phyloP scores from a whole-genome alignment of 768 basidiomycete species.

The Pleurotus ostreatus region DNA sequence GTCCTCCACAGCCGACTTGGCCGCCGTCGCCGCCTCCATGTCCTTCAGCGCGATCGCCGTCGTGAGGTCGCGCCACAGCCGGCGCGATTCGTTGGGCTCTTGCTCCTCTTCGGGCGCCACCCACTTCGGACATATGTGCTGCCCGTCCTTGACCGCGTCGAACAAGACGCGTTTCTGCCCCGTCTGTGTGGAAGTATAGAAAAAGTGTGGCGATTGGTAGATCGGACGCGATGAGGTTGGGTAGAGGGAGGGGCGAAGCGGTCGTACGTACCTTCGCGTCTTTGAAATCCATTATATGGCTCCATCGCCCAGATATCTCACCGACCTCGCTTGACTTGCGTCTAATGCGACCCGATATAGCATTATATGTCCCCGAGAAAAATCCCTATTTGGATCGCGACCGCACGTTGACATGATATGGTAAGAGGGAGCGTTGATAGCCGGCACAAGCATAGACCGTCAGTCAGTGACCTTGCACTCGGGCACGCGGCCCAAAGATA shows the following conservation, averaged over 20 bases:
- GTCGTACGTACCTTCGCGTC: slow-evolving; percentile 47
- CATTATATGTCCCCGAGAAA: slow-evolving; percentile 96
- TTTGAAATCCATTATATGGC: slow-evolving; percentile 83
- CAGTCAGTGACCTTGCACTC: background rate
- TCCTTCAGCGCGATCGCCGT: slow-evolving; percentile 81
- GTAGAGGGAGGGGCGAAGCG: background rate
- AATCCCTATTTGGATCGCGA: slow-evolving; percentile 61
- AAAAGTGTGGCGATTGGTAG: background rate
- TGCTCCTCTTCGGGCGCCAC: slow-evolving; percentile 86
- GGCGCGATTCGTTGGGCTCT: slow-evolving; percentile 84
- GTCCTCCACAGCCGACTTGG: slow-evolving; percentile 89
- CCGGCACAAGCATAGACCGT: no score
- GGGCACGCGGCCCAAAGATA: background rate
- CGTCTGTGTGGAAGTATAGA: slow-evolving; percentile 33
- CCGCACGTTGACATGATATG: background rate
- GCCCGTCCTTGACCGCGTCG: slow-evolving; percentile 74
- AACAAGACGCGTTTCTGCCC: slow-evolving; percentile 76
- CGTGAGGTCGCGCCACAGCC: slow-evolving; percentile 86
- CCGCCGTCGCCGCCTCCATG: slow-evolving; percentile 91
- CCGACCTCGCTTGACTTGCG: slow-evolving; percentile 64
- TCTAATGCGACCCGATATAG: slow-evolving; percentile 77
- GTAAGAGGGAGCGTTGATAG: background rate
- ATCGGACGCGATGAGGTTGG: background rate
- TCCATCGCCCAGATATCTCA: slow-evolving; percentile 90
- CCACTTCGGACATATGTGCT: slow-evolving; percentile 73